A percentile compares a stretch with the other conserved stretches of the same genome.
These are phyloP conservation scores for Cryptococcus neoformans DNA, from an alignment of 1,284 basidiomycete genomes.

Conservation along the genomic window DNA sequence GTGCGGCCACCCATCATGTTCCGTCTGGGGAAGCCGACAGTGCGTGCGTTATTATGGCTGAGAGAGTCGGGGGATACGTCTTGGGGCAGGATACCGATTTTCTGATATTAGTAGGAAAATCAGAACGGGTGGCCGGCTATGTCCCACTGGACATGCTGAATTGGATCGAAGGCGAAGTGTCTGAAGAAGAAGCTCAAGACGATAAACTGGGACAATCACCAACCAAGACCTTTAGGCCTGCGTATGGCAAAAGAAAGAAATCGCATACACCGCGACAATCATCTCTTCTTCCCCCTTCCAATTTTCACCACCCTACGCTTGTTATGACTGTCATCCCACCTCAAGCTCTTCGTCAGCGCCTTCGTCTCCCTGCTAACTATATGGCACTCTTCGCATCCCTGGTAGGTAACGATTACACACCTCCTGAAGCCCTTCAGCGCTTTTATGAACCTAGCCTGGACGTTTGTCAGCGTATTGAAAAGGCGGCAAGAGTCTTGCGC, in stretches of 20 bases:
- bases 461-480: conserved; percentile 38
- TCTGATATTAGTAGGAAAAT: conserved; percentile 64
- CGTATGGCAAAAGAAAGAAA: not conserved
- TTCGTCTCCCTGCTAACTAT: conserved; percentile 66
- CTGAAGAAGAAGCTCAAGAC: not conserved
- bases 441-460: conserved; percentile 30
- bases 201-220: not conserved
- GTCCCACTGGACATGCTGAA: conserved; percentile 74
- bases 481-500: conserved; percentile 42
- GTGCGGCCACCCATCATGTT: conserved; percentile 51
- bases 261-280: conserved; percentile 40
- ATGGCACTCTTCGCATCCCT: conserved; percentile 81
- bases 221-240: conserved; percentile 2
- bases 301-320: conserved; percentile 47
- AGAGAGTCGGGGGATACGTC: conserved; percentile 67
- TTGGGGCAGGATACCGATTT: conserved; percentile 79
- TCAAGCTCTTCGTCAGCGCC: conserved; percentile 59
- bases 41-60: conserved; percentile 77
- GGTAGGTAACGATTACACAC: conserved; percentile 79
- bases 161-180: conserved; percentile 54
- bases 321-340: conserved; percentile 64
- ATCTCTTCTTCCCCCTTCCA: conserved; percentile 58
- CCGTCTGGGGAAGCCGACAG: conserved; percentile 86
- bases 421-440: conserved; percentile 48
- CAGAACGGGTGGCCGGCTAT: conserved; percentile 61